These are phyloP conservation scores for Aspergillus ruber DNA, from an alignment of 2,329 filamentous ascomycete species.

Conservation along the genomic window DNA sequence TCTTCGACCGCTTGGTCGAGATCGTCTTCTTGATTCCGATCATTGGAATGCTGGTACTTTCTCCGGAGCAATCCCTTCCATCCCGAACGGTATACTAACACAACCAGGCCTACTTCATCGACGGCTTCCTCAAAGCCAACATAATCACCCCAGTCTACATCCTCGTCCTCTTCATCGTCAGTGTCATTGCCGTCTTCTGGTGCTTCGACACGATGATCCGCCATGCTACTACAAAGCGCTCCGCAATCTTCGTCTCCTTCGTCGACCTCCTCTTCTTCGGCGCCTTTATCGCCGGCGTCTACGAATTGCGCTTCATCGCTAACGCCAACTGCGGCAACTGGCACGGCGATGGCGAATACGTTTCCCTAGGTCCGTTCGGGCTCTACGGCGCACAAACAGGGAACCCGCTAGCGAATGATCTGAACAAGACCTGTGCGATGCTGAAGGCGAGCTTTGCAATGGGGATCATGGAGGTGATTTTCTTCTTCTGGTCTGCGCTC, in stretches of 20 bases:
- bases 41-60: slow-evolving; percentile 54
- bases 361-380: slow-evolving; percentile 58
- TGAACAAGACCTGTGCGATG: slow-evolving; percentile 80
- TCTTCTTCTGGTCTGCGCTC: slow-evolving; percentile 71
- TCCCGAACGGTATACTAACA: neutral
- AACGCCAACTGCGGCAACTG: slow-evolving; percentile 63
- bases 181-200: slow-evolving; percentile 56
- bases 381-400: slow-evolving; percentile 44
- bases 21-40: slow-evolving; percentile 58
- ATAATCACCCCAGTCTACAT: slow-evolving; percentile 55
- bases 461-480: slow-evolving; percentile 77
- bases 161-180: slow-evolving; percentile 60
- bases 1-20: slow-evolving; percentile 55
- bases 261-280: slow-evolving; percentile 58
- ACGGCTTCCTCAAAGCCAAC: slow-evolving; percentile 52
- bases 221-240: slow-evolving; percentile 54
- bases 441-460: slow-evolving; percentile 86
- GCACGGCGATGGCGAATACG: slow-evolving; percentile 46
- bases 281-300: slow-evolving; percentile 57
- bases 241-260: slow-evolving; percentile 54
- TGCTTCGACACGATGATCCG: slow-evolving; percentile 55
- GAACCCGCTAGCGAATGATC: slow-evolving; percentile 45
- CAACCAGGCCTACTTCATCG: slow-evolving; percentile 52
- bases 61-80: neutral
- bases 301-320: slow-evolving; percentile 51